Base-by-base conservation (phyloP, 2,329 filamentous ascomycete species). In the Trichoderma aggressivum region DNA sequence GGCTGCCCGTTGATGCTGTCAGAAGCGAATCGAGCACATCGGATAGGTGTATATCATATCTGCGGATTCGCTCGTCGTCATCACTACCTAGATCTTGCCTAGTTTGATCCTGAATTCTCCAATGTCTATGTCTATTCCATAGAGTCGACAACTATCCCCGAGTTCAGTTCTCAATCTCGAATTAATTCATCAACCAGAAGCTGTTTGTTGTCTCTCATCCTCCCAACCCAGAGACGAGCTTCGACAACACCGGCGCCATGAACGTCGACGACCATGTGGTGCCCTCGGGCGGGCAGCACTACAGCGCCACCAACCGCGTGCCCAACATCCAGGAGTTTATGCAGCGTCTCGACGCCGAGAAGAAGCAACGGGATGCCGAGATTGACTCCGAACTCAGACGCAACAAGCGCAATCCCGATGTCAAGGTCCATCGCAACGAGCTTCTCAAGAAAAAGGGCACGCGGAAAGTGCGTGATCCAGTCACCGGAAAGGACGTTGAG, bases 261-360 rank as follows among this genome's bases (percentile, higher is more conserved):
- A 79, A 82, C 71, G 71, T 77, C 59, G 72, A 84, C 32, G 80
- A 85, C 43, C 80, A 82, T 61, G 76, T 80, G 3, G 78, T 81
- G 74, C 85, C 86, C 39, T 78, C 82, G 73, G 85, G 56, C 30
- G 28, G 83, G 24, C 90, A 92, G 77, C 91, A 94, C 79, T 98
- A 97, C 84, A 95, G 92, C 34, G 94, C 91, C 65, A 82, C 81
- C 72, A 97, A 97, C 80, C 92, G 92, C 28, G 90, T 98, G 67
- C 95, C 95, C 7, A 97, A 94, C 70, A 92, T 98, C 75, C 90
- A 91, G 78, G 88, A 95, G 80, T 97, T 97, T 75, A 87, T 97
- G 75, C 87, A 92, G 67, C 88, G 88, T 74, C 86, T 98, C 43
- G 94, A 97, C 80, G 84, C 82, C 67, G 90, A 97, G 75, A 97